Evolutionary conservation across 768 basidiomycete species (phyloP), one percentile per base, ranked within the genome.

Genomic region (Pulveroboletus sp.): DNA sequence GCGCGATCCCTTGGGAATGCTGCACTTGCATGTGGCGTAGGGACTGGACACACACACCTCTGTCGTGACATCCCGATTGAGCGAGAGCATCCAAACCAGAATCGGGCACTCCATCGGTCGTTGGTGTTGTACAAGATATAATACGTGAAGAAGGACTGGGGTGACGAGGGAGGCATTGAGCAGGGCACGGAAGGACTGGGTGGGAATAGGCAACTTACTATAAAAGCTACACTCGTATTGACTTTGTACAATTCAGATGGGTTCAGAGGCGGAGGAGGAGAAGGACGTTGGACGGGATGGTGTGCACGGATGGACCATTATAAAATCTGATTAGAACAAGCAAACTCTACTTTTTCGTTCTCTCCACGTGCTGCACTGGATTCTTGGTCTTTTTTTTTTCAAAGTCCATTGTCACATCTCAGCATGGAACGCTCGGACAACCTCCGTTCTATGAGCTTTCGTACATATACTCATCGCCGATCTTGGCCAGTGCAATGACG

Each of bases 41-140:
- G 35, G 17, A n/a, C 17, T 32, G 31, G n/a, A 33, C 31, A 24
- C 5, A 43, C 78, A 53, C 59, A 84, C 87, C 64, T 82, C 78
- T 65, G 74, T 72, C 12, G 81, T 78, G 62, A 88, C 80, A 64
- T 87, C 85, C 46, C 87, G 74, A 57, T 88, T 88, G 62, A 87
- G 68, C 5, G 84, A 85, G 43, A 90, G 70, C 83, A 88, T 87
- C 87, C 87, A 90, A 20, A 87, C 82, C 23, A 90, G 75, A 52
- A 89, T 80, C 11, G 84, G 84, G 62, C 79, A 82, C 48, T 84
- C 82, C 71, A 76, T 67, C 25, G 38, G 39, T 19, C 31, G 13
- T 27, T 20, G 33, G 47, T 20, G 39, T 47, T 49, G 46, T 37
- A 36, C 39, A 45, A 33, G 32, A 40, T 51, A 43, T 35, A 42